Conservation (phyloP, 176 grass and related monocot genomes). For the Areca catechu region DNA sequence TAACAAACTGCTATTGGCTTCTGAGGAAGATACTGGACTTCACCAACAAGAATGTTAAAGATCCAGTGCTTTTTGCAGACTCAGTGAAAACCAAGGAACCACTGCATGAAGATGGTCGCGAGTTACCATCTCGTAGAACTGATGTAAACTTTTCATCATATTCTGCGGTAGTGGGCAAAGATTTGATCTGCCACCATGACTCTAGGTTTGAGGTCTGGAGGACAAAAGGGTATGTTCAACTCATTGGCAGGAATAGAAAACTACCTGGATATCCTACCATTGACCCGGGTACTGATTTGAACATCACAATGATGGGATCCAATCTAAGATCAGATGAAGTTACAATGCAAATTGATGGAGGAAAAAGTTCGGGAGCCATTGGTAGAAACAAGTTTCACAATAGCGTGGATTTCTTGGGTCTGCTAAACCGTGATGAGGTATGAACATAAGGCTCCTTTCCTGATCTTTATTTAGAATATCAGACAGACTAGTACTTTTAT, state of each 20-base stretch:
- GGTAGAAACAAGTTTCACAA: slow-evolving; percentile 34
- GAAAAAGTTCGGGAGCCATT: slow-evolving; percentile 18
- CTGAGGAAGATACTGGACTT: slow-evolving; percentile 86
- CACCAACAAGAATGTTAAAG: slow-evolving; percentile 64
- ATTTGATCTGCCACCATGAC: slow-evolving; percentile 80
- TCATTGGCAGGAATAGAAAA: slow-evolving; percentile 47
- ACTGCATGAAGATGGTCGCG: slow-evolving; percentile 34
- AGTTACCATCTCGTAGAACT: slow-evolving; percentile 44
- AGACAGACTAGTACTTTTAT: too few species aligned
- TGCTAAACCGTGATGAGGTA: slow-evolving; percentile 85
- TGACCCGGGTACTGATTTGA: slow-evolving; percentile 26
- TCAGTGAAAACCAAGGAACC: slow-evolving; percentile 46
- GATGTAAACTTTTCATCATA: slow-evolving; percentile 88
- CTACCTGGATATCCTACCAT: slow-evolving; percentile 46
- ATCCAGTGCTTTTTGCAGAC: slow-evolving; percentile 82
- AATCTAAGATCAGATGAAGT: slow-evolving; percentile 22
- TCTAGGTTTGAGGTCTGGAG: slow-evolving; percentile 81
- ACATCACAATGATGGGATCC: slow-evolving; percentile 26
- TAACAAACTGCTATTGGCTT: slow-evolving; percentile 99
- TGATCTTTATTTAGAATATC: too few species aligned
- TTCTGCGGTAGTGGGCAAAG: slow-evolving; percentile 61
- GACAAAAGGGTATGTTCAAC: slow-evolving; percentile 69
- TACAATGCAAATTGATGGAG: slow-evolving; percentile 19
- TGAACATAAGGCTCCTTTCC: background rate
- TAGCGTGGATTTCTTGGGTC: slow-evolving; percentile 62